These are phyloP conservation scores for Yarrowia sp. DNA, from an alignment of 805 yeast species.

Conservation along the genomic window DNA sequence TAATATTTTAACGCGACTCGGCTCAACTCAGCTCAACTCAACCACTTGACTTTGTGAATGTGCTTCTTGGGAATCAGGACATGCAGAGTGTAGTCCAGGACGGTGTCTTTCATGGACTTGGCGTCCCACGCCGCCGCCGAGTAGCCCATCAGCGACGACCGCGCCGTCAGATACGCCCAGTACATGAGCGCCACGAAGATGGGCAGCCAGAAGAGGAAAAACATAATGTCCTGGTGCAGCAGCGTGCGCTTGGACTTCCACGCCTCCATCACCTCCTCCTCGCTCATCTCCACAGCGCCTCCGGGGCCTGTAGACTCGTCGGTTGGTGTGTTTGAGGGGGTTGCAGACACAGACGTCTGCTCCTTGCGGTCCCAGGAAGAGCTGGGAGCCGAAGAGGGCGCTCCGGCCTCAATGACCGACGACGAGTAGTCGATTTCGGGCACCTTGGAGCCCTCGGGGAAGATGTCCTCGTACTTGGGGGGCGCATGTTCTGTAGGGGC, in stretches of 20 bases:
- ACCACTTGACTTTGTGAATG: constrained; percentile 14
- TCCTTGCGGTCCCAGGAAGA: constrained; percentile 18
- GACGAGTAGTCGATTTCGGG: constrained; percentile 29
- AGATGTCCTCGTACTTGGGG: constrained; percentile 36
- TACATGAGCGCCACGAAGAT: constrained; percentile 45
- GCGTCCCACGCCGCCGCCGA: background rate
- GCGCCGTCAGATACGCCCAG: constrained; percentile 23
- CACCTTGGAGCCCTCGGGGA: constrained; percentile 31
- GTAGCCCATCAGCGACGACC: constrained; percentile 4
- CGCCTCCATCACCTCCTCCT: constrained; percentile 33
- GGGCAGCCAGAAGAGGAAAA: constrained; percentile 90
- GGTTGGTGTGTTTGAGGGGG: constrained; percentile 9
- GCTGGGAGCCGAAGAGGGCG: background rate
- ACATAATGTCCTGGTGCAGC: constrained; percentile 71
- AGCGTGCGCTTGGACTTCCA: constrained; percentile 47
- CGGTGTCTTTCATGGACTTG: constrained; percentile 5
- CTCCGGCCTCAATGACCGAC: constrained; percentile 30
- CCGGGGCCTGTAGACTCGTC: background rate
- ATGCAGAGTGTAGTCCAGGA: constrained; percentile 19
- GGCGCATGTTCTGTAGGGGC: constrained; percentile 28
- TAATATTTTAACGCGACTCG: background rate
- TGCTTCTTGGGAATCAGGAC: constrained; percentile 21
- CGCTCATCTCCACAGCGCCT: constrained; percentile 27
- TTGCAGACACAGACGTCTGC: background rate
- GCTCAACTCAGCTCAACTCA: background rate